phyloP scores from a whole-genome alignment of 129 eudicot genomes.

The Saussurea involucrata region DNA sequence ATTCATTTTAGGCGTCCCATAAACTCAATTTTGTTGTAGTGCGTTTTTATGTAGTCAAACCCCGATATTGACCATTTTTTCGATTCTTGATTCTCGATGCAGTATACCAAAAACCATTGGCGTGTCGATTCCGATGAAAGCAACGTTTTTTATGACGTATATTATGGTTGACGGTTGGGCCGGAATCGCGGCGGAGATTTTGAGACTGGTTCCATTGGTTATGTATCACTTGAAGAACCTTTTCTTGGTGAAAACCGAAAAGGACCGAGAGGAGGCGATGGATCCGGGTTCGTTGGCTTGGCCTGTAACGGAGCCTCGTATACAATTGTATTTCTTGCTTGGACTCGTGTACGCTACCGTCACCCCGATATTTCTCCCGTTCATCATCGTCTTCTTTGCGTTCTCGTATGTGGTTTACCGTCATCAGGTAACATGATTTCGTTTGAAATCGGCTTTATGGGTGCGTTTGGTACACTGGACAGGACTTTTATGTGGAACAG shows the following conservation, averaged over 20 bases:
- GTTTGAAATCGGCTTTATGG: neutral
- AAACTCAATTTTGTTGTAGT: no score
- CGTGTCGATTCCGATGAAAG: slow-evolving; percentile 87
- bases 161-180: slow-evolving; percentile 98
- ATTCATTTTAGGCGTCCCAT: no score
- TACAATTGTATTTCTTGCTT: slow-evolving; percentile 76
- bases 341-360: slow-evolving; percentile 77
- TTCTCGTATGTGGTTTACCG: slow-evolving; percentile 79
- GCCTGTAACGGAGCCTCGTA: slow-evolving; percentile 72
- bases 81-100: slow-evolving; percentile 1
- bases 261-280: slow-evolving; percentile 87
- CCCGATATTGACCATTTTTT: neutral
- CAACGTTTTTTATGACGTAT: slow-evolving; percentile 79
- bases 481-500: no score
- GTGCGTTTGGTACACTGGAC: no score
- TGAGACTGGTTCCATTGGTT: slow-evolving; percentile 64
- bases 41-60: neutral
- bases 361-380: slow-evolving; percentile 87
- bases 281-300: slow-evolving; percentile 73
- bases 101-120: slow-evolving; percentile 84
- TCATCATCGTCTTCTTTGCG: slow-evolving; percentile 77
- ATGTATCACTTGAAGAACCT: slow-evolving; percentile 68
- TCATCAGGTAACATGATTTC: slow-evolving; percentile 65
- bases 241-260: slow-evolving; percentile 81
- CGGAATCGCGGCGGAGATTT: slow-evolving; percentile 77